Evolutionary conservation across 305 asterid species (phyloP).

Genomic region (Fraxinus platypoda): DNA sequence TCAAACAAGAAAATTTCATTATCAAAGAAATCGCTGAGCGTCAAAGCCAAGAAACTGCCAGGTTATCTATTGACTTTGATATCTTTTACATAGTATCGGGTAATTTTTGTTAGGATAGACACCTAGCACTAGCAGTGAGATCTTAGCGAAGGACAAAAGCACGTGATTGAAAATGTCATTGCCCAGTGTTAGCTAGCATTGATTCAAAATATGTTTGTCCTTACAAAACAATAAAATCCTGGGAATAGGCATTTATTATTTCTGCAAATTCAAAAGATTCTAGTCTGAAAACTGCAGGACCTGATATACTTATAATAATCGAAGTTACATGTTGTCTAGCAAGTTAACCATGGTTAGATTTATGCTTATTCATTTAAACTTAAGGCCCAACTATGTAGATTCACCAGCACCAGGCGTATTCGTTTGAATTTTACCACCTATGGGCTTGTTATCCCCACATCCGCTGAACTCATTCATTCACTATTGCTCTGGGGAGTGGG

Average conservation of each 20-base stretch:
- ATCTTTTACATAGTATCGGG: background rate
- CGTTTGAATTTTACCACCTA: background rate
- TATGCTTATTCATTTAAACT: background rate
- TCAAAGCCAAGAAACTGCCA: slow-evolving; percentile 50
- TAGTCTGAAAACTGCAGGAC: background rate
- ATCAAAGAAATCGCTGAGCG: slow-evolving; percentile 44
- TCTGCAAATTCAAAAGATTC: background rate
- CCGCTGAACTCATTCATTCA: background rate
- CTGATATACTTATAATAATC: background rate
- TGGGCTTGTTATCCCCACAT: background rate
- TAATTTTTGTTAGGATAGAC: background rate
- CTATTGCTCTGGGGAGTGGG: background rate
- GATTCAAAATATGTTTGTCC: background rate
- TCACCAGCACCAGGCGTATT: background rate
- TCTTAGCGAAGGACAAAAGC: background rate
- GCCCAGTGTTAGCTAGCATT: background rate
- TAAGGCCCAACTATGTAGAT: background rate
- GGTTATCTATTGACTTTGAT: slow-evolving; percentile 36
- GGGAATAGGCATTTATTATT: background rate
- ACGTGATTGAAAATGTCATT: background rate
- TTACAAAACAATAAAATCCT: background rate
- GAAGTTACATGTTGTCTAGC: background rate
- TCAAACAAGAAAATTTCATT: slow-evolving; percentile 39
- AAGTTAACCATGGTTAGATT: background rate
- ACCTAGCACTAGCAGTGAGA: background rate